phyloP scores from a whole-genome alignment of 495 filamentous ascomycete species.

The Rusavskia elegans region DNA sequence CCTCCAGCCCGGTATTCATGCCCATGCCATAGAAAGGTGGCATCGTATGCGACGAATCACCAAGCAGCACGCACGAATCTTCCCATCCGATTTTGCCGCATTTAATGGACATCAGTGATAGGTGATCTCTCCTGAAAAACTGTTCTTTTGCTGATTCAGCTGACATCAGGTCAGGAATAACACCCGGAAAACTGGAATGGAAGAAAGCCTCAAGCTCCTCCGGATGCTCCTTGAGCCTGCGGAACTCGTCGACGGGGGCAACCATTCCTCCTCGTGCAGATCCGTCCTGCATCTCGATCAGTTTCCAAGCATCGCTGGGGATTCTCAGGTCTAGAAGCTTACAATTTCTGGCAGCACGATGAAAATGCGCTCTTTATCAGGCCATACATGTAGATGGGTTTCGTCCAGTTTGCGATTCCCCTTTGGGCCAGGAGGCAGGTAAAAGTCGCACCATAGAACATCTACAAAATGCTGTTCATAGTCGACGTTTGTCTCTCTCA shows the following conservation, averaged over 20 bases:
- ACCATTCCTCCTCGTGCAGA: slow-evolving; percentile 1
- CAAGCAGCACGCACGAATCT: neutral
- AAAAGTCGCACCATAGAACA: no score
- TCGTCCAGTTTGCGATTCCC: neutral
- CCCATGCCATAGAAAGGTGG: slow-evolving; percentile 1
- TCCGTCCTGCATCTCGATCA: neutral
- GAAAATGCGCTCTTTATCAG: neutral
- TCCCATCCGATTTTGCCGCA: neutral
- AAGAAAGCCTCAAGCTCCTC: neutral
- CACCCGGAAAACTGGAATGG: neutral
- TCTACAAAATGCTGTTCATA: no score
- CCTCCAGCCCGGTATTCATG: slow-evolving; percentile 1
- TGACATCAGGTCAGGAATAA: neutral
- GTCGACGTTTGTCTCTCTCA: no score
- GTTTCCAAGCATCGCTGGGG: neutral
- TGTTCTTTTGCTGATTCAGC: no score
- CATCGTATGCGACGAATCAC: neutral
- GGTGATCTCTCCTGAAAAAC: no score
- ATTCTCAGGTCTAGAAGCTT: neutral
- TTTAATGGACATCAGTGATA: no score
- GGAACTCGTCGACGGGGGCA: neutral
- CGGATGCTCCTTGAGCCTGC: neutral
- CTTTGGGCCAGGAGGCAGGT: no score
- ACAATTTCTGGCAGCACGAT: neutral
- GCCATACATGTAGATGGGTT: neutral